Evolutionary conservation across 768 basidiomycete genomes (phyloP).

Genomic region (Termitomyces sp.): DNA sequence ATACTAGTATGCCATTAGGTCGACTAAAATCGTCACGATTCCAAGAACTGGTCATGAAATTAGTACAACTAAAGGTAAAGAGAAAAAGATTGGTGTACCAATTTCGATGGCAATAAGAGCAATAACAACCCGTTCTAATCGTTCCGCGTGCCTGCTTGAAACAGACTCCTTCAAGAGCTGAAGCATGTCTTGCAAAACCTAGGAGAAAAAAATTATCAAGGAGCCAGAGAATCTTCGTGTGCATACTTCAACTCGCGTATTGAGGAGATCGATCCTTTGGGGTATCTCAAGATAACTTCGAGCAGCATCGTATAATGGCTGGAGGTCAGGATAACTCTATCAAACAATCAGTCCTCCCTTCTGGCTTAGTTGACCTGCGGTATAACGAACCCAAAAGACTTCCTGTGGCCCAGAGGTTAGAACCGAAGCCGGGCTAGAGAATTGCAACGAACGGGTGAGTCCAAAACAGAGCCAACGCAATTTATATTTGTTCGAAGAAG

Average conservation of each 20-base stretch:
- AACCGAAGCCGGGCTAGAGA: slow-evolving; percentile 1
- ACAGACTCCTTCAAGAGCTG: slow-evolving; percentile 94
- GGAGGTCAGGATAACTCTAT: slow-evolving; percentile 90
- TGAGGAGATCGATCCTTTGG: slow-evolving; percentile 88
- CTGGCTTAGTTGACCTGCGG: background rate
- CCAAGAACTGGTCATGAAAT: slow-evolving; percentile 59
- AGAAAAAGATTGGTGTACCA: slow-evolving; percentile 36
- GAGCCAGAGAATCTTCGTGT: background rate
- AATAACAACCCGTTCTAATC: slow-evolving; percentile 91
- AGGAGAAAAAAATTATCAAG: background rate
- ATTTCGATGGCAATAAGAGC: slow-evolving; percentile 88
- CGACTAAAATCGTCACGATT: slow-evolving; percentile 87
- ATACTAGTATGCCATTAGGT: slow-evolving; percentile 55
- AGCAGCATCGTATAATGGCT: slow-evolving; percentile 92
- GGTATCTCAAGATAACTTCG: slow-evolving; percentile 94
- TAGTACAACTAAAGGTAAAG: background rate
- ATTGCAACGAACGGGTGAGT: slow-evolving; percentile 65
- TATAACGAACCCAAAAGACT: slow-evolving; percentile 80
- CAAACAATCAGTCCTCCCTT: slow-evolving; percentile 1
- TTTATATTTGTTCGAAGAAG: slow-evolving; percentile 92
- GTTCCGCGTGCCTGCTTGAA: slow-evolving; percentile 85
- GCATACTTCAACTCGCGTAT: slow-evolving; percentile 86
- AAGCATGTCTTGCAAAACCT: slow-evolving; percentile 97
- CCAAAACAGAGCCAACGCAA: slow-evolving; percentile 93
- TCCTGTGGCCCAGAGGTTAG: slow-evolving; percentile 45